Evolutionary conservation across 768 basidiomycete species (phyloP).

Genomic region (Lentinula sp.): DNA sequence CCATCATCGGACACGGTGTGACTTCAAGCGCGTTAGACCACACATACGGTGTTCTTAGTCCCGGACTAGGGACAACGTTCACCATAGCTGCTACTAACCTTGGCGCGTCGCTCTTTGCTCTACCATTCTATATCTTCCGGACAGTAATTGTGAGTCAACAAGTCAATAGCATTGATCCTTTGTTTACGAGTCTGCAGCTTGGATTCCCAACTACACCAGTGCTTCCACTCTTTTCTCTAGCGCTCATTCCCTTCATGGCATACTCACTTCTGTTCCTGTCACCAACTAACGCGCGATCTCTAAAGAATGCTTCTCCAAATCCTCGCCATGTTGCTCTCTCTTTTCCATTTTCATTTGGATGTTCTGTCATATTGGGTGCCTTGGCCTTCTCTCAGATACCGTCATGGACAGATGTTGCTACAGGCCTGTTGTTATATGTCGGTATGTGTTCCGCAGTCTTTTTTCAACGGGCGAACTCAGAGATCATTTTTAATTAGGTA

Average conservation of each 20-base stretch:
- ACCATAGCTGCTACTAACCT: constrained; percentile 50
- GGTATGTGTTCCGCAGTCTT: constrained; percentile 34
- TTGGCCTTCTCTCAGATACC: constrained; percentile 61
- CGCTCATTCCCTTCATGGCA: constrained; percentile 56
- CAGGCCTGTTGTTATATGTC: constrained; percentile 54
- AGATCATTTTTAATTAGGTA: constrained; percentile 27
- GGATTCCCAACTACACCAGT: constrained; percentile 43
- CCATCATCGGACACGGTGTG: constrained; percentile 52
- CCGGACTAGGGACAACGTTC: constrained; percentile 51
- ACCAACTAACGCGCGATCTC: constrained; percentile 41
- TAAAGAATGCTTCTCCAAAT: constrained; percentile 41
- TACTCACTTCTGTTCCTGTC: constrained; percentile 56
- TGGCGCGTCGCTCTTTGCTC: constrained; percentile 56
- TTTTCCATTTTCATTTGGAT: constrained; percentile 43
- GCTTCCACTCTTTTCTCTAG: constrained; percentile 52
- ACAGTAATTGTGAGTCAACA: constrained; percentile 44
- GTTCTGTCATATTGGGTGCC: constrained; percentile 48
- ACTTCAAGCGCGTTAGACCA: constrained; percentile 59
- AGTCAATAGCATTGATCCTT: constrained; percentile 13
- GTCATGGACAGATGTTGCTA: constrained; percentile 50
- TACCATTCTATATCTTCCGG: constrained; percentile 61
- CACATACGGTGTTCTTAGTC: constrained; percentile 49
- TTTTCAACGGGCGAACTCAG: neutral
- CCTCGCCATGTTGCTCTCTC: constrained; percentile 55
- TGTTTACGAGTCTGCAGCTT: constrained; percentile 27